Base-by-base conservation (phyloP, 345 rosid genomes). In the Sapria himalayana region DNA sequence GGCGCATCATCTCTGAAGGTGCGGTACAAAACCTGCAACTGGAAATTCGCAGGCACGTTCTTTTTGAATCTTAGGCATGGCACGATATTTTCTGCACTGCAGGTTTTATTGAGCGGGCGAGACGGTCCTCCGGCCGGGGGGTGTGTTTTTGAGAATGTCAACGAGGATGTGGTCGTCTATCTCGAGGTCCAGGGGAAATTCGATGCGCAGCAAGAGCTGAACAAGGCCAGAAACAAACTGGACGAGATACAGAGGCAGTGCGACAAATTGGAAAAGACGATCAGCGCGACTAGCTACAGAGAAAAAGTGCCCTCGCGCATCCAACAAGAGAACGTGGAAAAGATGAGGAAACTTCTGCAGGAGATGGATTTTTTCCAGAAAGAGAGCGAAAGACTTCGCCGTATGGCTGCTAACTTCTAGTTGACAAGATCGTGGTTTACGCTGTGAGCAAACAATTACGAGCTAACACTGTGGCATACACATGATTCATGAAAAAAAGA, bases 91-190 rank as follows among this genome's bases (percentile, higher is more conserved):
- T 36, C n/a, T 22, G 39, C 67, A 79, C n/a, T 22, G 39, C 67
- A 79, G 94, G 93, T 89, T 56, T 46, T 81, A 41, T 40, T 58
- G 46, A 66, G 71, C 21, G 81, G 66, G 48, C 57, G 37, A 53
- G 82, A 89, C 60, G 69, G 22, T 36, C 82, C 85, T 43, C 95
- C 93, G 12, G 54, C 57, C 31, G 76, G 70, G 45, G 76, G 70
- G 45, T 79, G 91, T 62, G 71, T 75, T 1, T 72, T 89, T 24
- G 84, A 76, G 71, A 76, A 70, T 3, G 92, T 89, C 11, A 74
- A 82, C 18, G 95, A 76, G 60, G 71, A 73, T 64, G 73, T 89
- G 37, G 67, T 61, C 52, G 77, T 82, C 33, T 82, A 89, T 66
- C 78, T 89, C 1, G 56, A 72, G 70, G 85, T 70, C 37, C 61